Evolutionary conservation across 2,329 filamentous ascomycete genomes (phyloP), one percentile per base, ranked within the genome.

Genomic region (Trichoderma harzianum): DNA sequence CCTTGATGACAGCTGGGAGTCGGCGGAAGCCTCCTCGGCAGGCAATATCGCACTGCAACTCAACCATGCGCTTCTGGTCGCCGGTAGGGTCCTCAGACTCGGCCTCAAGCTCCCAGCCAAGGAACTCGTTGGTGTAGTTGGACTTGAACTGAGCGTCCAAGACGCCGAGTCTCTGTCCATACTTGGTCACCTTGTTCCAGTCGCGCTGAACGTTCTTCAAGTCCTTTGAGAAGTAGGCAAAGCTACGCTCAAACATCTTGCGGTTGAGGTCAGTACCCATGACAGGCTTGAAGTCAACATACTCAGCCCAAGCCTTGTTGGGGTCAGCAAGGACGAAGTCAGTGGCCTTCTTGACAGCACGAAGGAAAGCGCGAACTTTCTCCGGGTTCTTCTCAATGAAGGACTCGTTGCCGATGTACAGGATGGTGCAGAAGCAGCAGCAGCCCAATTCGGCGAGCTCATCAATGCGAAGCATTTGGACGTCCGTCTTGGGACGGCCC

Each of bases 361-460:
- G 87, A 83, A 94, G 85, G 82, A 94, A 94, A 57, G 88, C 87
- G 72, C 82, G 81, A 3, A 92, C 89, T 78, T 91, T 90, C 1
- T 89, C 90, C 0, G 89, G 89, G 81, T 93, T 88, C 72, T 87
- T 83, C n/a, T 83, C 79, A 58, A 94, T 81, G 82, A 94, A 94
- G 10, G 78, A 78, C 77, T 94, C 91, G 81, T 94, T 94, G 76
- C 90, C 92, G 74, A 94, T 94, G 85, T 94, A 94, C 53, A 94
- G 85, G 79, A 94, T 92, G 32, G 89, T 90, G 82, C 92, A 94
- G 88, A 94, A 94, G 86, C 92, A 94, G 87, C 92, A 94, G 84
- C 92, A 94, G 64, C 92, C 92, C 3, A 94, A 85, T 80, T 93
- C 91, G 39, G 92, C 92, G 32, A 94, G 90, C 83, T 94, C 88